Evolutionary conservation across 2,329 filamentous ascomycete genomes (phyloP).

Genomic region (Colletotrichum tofieldiae): DNA sequence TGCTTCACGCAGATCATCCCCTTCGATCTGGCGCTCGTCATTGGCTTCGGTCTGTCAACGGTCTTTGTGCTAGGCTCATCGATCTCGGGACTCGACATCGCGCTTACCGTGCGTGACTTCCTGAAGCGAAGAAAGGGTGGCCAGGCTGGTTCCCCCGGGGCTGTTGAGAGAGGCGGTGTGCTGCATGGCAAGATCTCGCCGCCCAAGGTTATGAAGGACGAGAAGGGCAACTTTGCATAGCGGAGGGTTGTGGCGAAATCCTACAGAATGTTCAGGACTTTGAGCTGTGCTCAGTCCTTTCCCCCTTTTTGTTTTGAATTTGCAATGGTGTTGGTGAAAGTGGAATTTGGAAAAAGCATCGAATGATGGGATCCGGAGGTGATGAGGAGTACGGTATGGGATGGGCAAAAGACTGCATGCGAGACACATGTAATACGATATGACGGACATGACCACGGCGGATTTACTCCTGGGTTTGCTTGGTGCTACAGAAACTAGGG

Average conservation of each 20-base stretch:
- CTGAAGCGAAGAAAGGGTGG: slow-evolving; percentile 26
- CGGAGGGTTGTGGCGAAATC: fast-evolving
- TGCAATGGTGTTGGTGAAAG: not conserved
- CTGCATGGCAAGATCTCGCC: slow-evolving; percentile 8
- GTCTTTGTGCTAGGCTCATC: slow-evolving; percentile 46
- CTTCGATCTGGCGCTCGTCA: slow-evolving; percentile 47
- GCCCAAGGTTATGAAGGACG: slow-evolving; percentile 2
- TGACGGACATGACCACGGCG: slow-evolving; percentile 1
- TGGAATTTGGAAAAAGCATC: too few relatives aligned
- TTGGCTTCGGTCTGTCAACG: slow-evolving; percentile 47
- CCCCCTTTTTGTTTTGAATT: not conserved
- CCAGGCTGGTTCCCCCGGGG: not conserved
- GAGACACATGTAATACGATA: not conserved
- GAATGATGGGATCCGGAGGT: not conserved
- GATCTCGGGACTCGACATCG: slow-evolving; percentile 45
- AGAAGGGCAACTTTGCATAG: slow-evolving; percentile 19
- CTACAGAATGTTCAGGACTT: not conserved
- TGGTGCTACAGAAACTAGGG: slow-evolving; percentile 9
- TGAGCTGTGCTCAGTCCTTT: slow-evolving; percentile 26
- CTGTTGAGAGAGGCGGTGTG: slow-evolving; percentile 14
- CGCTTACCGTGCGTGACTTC: slow-evolving; percentile 33
- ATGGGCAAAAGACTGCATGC: not conserved
- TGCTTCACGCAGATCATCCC: slow-evolving; percentile 49
- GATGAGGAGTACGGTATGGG: slow-evolving; percentile 5
- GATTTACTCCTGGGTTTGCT: slow-evolving; percentile 1